These are phyloP conservation scores for Zalaria obscura DNA, from an alignment of 2,329 filamentous ascomycete species.

Conservation along the genomic window DNA sequence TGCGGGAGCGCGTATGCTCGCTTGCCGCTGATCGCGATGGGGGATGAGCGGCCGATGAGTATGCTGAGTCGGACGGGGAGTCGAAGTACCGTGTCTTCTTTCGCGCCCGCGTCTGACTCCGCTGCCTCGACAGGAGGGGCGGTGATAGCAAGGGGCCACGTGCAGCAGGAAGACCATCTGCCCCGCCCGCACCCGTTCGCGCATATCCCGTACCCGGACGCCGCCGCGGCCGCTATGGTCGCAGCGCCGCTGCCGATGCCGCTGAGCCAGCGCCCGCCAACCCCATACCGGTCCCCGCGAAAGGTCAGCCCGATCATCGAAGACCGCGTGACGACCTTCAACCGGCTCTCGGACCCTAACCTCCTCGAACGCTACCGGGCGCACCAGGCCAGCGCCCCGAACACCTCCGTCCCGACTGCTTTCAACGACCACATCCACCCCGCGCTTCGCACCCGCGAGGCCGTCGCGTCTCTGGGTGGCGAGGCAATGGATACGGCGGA, in stretches of 20 bases:
- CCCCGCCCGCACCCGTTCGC: background rate
- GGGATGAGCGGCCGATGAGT: conserved; percentile 22
- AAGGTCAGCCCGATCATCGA: conserved; percentile 16
- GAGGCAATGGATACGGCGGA: conserved; percentile 39
- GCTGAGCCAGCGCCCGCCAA: background rate
- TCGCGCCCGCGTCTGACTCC: background rate
- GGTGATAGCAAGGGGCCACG: too few relatives aligned
- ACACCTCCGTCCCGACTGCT: too few relatives aligned
- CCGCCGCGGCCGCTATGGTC: background rate
- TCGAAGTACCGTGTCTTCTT: conserved; percentile 4
- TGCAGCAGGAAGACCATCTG: too few relatives aligned
- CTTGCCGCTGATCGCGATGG: conserved; percentile 23
- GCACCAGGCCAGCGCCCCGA: too few relatives aligned
- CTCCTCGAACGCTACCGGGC: background rate
- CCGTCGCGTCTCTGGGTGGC: conserved; percentile 12
- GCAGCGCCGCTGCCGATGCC: conserved; percentile 2
- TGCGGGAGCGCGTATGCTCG: conserved; percentile 20
- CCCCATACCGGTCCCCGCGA: conserved; percentile 1
- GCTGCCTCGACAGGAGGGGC: too few relatives aligned
- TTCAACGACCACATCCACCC: conserved; percentile 12
- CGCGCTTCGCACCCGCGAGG: too few relatives aligned
- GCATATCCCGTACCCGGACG: background rate
- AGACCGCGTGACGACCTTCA: conserved; percentile 10
- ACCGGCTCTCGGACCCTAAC: conserved; percentile 5
- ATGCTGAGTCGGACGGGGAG: conserved; percentile 9